phyloP scores from a whole-genome alignment of 2,329 filamentous ascomycete species.

The Rutstroemia sp. region DNA sequence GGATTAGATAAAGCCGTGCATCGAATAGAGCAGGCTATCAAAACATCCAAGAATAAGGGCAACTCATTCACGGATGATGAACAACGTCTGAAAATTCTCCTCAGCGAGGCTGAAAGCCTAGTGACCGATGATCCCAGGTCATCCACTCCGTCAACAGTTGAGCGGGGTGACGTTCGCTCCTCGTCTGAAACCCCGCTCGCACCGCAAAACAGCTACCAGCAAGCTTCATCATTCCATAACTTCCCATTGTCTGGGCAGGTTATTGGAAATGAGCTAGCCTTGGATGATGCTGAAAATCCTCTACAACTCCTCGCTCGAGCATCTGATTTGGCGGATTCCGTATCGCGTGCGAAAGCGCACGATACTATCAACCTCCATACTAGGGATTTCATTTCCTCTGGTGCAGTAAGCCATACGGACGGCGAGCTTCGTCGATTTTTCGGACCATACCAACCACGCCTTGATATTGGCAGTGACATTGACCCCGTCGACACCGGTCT shows the following conservation, averaged over 20 bases:
- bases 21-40: slow-evolving; percentile 65
- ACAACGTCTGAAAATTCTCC: slow-evolving; percentile 42
- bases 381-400: neutral
- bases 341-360: slow-evolving; percentile 5
- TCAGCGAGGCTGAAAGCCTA: slow-evolving; percentile 40
- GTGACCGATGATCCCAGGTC: slow-evolving; percentile 23
- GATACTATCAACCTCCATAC: neutral
- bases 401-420: slow-evolving; percentile 18
- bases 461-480: slow-evolving; percentile 56
- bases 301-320: slow-evolving; percentile 66
- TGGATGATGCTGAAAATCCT: slow-evolving; percentile 70
- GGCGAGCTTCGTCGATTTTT: slow-evolving; percentile 57
- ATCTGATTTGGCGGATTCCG: slow-evolving; percentile 46
- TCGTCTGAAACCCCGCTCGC: neutral
- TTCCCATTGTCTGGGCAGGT: neutral
- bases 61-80: slow-evolving; percentile 35
- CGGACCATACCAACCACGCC: slow-evolving; percentile 51
- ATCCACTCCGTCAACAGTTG: slow-evolving; percentile 6
- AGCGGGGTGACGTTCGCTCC: neutral
- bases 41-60: slow-evolving; percentile 37
- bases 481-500: slow-evolving; percentile 65
- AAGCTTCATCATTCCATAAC: neutral
- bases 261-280: slow-evolving; percentile 45
- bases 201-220: neutral
- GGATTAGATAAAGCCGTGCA: slow-evolving; percentile 68